Evolutionary conservation across 176 grass and related monocot genomes (phyloP), one percentile per base, ranked within the genome.

Genomic region (Miscanthus lutarioriparius): DNA sequence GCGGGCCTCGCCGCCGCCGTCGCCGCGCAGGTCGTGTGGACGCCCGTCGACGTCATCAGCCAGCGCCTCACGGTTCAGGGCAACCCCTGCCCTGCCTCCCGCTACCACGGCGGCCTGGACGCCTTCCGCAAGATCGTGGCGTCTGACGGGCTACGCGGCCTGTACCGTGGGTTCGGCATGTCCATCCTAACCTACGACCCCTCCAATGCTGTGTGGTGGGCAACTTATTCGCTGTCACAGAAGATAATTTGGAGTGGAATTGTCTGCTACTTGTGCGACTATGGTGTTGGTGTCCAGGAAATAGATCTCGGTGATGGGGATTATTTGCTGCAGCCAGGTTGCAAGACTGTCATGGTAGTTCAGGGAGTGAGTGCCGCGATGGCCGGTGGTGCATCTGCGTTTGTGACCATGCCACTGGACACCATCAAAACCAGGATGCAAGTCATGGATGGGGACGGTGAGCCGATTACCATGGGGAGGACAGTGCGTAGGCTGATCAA

Each of bases 381-480:
- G 78, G 94, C 94, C 0, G 94, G 94, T 2, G 88, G 88, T 5
- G 88, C 94, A 0, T 15, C 94, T 1, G 86, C 94, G 3, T 74
- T 96, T 27, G 86, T 87, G 86, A 96, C 94, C 32, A 96, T 96
- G 94, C 94, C 94, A 20, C 39, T 96, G 63, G 94, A 96, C 70
- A 96, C 94, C 56, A 89, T 96, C 70, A 96, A 96, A 72, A 96
- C 94, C 40, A 91, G 94, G 88, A 93, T 96, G 86, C 94, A 96
- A 82, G 94, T 96, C 73, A 96, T 96, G 91, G 88, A 93, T 38
- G 63, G 78, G 25, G 77, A 67, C 2, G 90, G 83, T 14, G 84
- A 88, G 32, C 81, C 63, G 0, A 74, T 91, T 70, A 93, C 94
- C 0, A 64, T 96, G 8, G 82, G 85, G 38, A 82, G 82, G 53